These are phyloP conservation scores for Zalaria obscura DNA, from an alignment of 2,329 filamentous ascomycete species.

Conservation along the genomic window DNA sequence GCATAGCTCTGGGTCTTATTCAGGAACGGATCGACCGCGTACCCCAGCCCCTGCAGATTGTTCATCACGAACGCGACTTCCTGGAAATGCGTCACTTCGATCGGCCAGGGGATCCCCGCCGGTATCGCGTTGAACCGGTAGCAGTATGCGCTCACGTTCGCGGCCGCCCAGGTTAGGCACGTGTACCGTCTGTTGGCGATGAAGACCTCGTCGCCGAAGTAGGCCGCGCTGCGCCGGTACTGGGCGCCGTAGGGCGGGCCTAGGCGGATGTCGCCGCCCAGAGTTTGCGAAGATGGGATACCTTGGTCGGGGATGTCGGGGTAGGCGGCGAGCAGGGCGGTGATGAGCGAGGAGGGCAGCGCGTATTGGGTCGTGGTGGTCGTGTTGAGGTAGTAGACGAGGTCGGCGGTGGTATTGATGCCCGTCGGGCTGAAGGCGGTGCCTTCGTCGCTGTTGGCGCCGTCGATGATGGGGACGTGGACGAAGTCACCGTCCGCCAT, in stretches of 20 bases:
- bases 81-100: constrained; percentile 40
- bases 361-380: constrained; percentile 4
- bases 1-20: constrained; percentile 22
- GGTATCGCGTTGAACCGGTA: constrained; percentile 48
- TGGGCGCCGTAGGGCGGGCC: constrained; percentile 27
- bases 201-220: constrained; percentile 40
- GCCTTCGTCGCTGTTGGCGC: constrained; percentile 54
- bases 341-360: constrained; percentile 12
- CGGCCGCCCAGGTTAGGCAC: constrained; percentile 36
- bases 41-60: constrained; percentile 29
- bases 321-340: constrained; percentile 36
- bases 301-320: constrained; percentile 37
- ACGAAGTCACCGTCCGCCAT: constrained; percentile 46
- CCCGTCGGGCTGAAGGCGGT: constrained; percentile 38
- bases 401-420: constrained; percentile 42
- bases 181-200: constrained; percentile 41
- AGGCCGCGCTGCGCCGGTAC: constrained; percentile 41
- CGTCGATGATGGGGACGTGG: constrained; percentile 44
- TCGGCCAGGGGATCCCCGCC: constrained; percentile 26
- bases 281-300: constrained; percentile 28
- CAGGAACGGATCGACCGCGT: constrained; percentile 21
- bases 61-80: constrained; percentile 34
- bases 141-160: constrained; percentile 39
- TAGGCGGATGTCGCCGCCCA: constrained; percentile 18
- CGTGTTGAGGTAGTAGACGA: constrained; percentile 26